Evolutionary conservation across 768 basidiomycete species (phyloP).

Genomic region (Kwoniella newhampshirensis): DNA sequence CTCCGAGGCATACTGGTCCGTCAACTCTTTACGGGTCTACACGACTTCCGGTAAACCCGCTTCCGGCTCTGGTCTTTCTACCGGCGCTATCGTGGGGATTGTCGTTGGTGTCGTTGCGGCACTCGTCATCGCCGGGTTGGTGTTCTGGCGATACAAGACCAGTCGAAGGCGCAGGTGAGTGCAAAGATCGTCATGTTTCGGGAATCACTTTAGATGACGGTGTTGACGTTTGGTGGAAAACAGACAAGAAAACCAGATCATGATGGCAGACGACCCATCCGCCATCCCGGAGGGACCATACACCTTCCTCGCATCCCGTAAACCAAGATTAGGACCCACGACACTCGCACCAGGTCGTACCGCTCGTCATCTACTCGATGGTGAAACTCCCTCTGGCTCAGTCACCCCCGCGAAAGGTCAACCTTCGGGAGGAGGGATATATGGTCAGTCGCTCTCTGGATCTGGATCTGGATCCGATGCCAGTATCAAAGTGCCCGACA

Average conservation of each 20-base stretch:
- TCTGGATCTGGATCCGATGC: no score
- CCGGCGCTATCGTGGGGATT: slow-evolving; percentile 42
- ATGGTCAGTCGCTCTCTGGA: no score
- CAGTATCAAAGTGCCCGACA: no score
- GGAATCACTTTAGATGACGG: neutral
- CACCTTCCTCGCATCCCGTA: slow-evolving; percentile 15
- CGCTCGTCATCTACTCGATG: slow-evolving; percentile 27
- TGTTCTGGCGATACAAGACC: slow-evolving; percentile 23
- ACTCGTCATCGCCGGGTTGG: slow-evolving; percentile 14
- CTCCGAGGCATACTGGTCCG: slow-evolving; percentile 67
- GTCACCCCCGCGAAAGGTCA: neutral
- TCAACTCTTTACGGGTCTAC: slow-evolving; percentile 65
- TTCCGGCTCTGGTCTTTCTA: slow-evolving; percentile 18
- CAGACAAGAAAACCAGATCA: neutral
- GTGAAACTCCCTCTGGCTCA: slow-evolving; percentile 29
- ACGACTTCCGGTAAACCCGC: slow-evolving; percentile 38
- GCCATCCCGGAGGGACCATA: slow-evolving; percentile 9
- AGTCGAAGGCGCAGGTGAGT: slow-evolving; percentile 21
- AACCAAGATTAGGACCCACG: slow-evolving; percentile 29
- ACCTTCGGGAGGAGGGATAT: no score
- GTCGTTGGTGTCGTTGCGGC: slow-evolving; percentile 33
- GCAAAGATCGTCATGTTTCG: neutral
- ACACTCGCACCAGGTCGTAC: slow-evolving; percentile 33
- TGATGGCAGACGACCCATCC: no score
- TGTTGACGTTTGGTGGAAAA: neutral